Evolutionary conservation across 305 asterid species (phyloP).

Genomic region (Striga hermonthica): DNA sequence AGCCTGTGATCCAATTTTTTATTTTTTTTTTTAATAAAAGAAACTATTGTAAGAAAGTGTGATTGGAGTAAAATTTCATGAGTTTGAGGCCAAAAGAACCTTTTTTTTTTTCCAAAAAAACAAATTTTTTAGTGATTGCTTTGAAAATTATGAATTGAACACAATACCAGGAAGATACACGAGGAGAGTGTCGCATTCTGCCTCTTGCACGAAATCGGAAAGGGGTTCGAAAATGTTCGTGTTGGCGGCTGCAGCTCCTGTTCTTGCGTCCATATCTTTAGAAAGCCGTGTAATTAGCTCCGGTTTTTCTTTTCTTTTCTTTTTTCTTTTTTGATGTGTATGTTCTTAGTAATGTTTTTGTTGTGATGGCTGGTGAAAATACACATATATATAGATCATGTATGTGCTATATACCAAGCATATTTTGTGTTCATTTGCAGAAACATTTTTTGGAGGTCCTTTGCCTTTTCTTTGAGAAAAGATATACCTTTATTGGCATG

Average conservation of each 20-base stretch:
- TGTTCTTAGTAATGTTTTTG: not conserved
- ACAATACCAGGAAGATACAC: conserved; percentile 55
- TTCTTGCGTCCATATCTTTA: conserved; percentile 37
- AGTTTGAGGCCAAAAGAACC: not conserved
- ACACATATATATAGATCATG: conserved; percentile 11
- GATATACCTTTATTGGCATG: conserved; percentile 43
- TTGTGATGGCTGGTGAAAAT: conserved; percentile 15
- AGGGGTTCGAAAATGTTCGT: conserved; percentile 47
- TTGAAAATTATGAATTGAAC: not conserved
- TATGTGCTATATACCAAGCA: conserved; percentile 25
- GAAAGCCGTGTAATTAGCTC: not conserved
- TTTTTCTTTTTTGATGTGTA: not conserved
- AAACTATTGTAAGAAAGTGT: no score
- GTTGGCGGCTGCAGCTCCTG: conserved; percentile 30
- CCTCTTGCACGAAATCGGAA: conserved; percentile 45
- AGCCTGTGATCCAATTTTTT: conserved; percentile 46
- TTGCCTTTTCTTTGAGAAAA: conserved; percentile 35
- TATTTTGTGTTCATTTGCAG: not conserved
- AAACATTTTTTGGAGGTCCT: not conserved
- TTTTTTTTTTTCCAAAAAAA: no score
- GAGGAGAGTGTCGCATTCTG: conserved; percentile 56
- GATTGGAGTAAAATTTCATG: no score
- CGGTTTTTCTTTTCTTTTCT: not conserved
- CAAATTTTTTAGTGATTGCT: not conserved
- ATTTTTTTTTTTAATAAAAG: not conserved